Evolutionary conservation across 2,329 filamentous ascomycete species (phyloP).

Genomic region (Sordariomycetes sp.): DNA sequence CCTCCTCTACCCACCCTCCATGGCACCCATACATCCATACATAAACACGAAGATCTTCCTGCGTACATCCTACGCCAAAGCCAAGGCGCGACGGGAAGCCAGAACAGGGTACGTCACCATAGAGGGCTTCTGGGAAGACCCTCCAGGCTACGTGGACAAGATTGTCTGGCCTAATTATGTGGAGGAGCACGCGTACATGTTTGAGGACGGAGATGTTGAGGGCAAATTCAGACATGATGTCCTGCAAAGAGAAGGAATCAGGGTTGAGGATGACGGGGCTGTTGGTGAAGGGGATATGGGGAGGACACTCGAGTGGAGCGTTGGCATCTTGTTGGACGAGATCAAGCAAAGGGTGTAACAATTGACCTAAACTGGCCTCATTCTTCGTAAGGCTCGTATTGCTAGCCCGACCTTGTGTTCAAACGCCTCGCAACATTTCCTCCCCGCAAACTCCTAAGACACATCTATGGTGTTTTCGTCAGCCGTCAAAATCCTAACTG

Average conservation of each 20-base stretch:
- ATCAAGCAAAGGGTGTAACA: slow-evolving; percentile 1
- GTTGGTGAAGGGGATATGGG: slow-evolving; percentile 48
- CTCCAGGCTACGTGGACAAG: slow-evolving; percentile 85
- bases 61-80: slow-evolving; percentile 54
- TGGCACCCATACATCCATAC: slow-evolving; percentile 45
- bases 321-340: slow-evolving; percentile 45
- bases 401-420: too few relatives aligned
- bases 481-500: slow-evolving; percentile 25
- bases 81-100: slow-evolving; percentile 57
- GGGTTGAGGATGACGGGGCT: slow-evolving; percentile 36
- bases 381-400: too few relatives aligned
- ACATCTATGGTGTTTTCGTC: too few relatives aligned
- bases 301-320: slow-evolving; percentile 58
- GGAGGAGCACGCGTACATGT: slow-evolving; percentile 71
- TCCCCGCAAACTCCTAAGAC: not conserved
- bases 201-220: slow-evolving; percentile 60
- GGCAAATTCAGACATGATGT: slow-evolving; percentile 38
- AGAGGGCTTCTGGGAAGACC: slow-evolving; percentile 92
- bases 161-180: slow-evolving; percentile 97
- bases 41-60: slow-evolving; percentile 76
- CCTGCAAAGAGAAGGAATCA: slow-evolving; percentile 32
- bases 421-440: too few relatives aligned
- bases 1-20: slow-evolving; percentile 59
- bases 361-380: too few relatives aligned
- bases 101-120: slow-evolving; percentile 70